phyloP scores from a whole-genome alignment of 208 protist genomes.

The Herpetomonas tarakana region DNA sequence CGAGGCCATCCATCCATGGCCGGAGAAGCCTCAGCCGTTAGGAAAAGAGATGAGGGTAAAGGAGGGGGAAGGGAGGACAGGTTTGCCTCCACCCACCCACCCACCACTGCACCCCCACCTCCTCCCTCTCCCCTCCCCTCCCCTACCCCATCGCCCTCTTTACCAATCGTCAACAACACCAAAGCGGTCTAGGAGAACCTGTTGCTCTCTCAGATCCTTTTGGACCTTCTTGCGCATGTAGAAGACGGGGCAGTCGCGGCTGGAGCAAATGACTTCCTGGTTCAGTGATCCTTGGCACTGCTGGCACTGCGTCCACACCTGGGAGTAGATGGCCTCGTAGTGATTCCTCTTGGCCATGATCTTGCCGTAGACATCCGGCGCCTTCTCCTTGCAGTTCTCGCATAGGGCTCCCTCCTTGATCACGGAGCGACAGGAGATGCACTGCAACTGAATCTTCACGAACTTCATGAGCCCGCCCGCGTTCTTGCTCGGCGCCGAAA shows the following conservation, averaged over 20 bases:
- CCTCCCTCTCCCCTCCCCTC: no score
- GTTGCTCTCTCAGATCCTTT: constrained; percentile 96
- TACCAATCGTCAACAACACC: constrained; percentile 92
- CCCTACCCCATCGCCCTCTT: no score
- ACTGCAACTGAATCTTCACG: constrained; percentile 94
- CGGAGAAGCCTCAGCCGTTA: no score
- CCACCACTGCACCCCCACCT: no score
- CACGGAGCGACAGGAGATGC: constrained; percentile 93
- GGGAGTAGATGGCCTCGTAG: constrained; percentile 95
- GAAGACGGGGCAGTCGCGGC: constrained; percentile 99
- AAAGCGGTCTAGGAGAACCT: constrained; percentile 94
- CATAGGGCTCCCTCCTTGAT: constrained; percentile 91
- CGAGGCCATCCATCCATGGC: no score
- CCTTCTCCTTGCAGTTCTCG: constrained; percentile 83
- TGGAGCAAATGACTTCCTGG: constrained; percentile 96
- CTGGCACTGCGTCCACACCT: constrained; percentile 99
- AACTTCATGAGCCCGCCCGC: constrained; percentile 97
- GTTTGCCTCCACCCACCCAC: no score
- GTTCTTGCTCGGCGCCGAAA: constrained; percentile 91
- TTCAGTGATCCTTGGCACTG: constrained; percentile 97
- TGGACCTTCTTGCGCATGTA: constrained; percentile 99
- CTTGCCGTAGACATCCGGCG: constrained; percentile 92
- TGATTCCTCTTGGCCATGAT: constrained; percentile 89
- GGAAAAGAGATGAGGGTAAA: no score
- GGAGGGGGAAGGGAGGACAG: no score